Base-by-base conservation (phyloP, 176 grass and related monocot genomes). In the Phragmites australis region DNA sequence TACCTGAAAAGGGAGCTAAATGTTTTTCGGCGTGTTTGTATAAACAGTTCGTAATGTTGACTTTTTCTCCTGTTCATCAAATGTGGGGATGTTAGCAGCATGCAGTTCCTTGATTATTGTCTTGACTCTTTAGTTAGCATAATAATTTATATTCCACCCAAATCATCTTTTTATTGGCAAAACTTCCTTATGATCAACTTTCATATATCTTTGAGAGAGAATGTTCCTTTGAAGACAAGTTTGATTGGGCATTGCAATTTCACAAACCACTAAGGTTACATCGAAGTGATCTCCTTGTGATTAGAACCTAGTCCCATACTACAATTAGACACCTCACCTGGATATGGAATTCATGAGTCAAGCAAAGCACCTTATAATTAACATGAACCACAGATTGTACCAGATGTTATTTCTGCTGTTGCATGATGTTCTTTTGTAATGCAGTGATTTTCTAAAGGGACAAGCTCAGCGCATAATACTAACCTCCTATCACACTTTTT, bases 261-360 rank as follows among this genome's bases (percentile, higher is more conserved):
- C 6, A 19, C 23, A 80, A 30, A 44, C 32, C 44, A 34, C 10
- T 59, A 8, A 9, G 25, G 43, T 72, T 62, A 60, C 22, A 41
- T 30, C 47, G 13, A 53, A 16, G 31, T 30, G 8, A 46, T 37
- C 7, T 48, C 8, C 2, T 0, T 26, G 14, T 21, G n/a, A 37
- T 73, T 77, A 19, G 19, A 56, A 65, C 6, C 37, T 49, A 53
- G 13, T 21, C 57, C 22, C 45, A 42, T 65, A 22, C 6, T 51
- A 54, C 21, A 21, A 22, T 40, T 66, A 41, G 18, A 39, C 10
- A 15, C 1, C 21, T 54, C 11, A 42, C 22, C 47, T 55, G 37
- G 37, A 78, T 84, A 47, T 84, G 81, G 4, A 83, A 75, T 45
- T 18, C 81, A 44, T 41, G 16, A 46, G 10, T 69, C 29, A 27